These are phyloP conservation scores for Lichenothelia convexa DNA, from an alignment of 495 filamentous ascomycete species.

Conservation along the genomic window DNA sequence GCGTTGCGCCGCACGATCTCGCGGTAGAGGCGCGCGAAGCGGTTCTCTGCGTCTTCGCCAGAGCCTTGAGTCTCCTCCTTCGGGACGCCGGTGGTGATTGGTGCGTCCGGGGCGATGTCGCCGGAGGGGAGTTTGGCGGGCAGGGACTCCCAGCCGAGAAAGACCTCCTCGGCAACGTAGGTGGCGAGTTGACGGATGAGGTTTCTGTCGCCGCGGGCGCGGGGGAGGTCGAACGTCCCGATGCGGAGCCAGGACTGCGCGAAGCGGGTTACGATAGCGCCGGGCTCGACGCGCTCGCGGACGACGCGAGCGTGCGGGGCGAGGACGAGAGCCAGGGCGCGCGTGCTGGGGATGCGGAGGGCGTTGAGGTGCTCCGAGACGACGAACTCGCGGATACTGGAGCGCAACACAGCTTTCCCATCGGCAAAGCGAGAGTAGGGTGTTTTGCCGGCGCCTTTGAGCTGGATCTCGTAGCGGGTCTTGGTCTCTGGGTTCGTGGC, in stretches of 20 bases:
- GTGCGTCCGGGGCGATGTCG: conserved; percentile 19
- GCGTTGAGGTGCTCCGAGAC: conserved; percentile 71
- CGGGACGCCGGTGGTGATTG: conserved; percentile 28
- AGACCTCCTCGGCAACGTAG: conserved; percentile 72
- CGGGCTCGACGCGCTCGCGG: conserved; percentile 76
- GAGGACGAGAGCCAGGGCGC: conserved; percentile 66
- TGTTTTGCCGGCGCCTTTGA: conserved; percentile 85
- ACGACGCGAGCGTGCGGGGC: conserved; percentile 51
- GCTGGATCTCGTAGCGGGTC: conserved; percentile 67
- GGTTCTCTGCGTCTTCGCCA: conserved; percentile 50
- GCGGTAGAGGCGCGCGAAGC: conserved; percentile 71
- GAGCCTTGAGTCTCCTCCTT: conserved; percentile 42
- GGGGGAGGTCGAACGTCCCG: conserved; percentile 80
- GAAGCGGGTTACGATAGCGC: conserved; percentile 79
- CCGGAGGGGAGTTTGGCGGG: conserved; percentile 36
- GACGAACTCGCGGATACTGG: conserved; percentile 82
- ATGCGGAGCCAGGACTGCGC: conserved; percentile 85
- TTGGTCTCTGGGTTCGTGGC: conserved; percentile 52
- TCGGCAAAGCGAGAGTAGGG: conserved; percentile 97
- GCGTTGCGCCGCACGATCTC: conserved; percentile 79
- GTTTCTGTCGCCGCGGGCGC: conserved; percentile 60
- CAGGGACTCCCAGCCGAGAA: conserved; percentile 64
- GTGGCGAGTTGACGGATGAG: conserved; percentile 54
- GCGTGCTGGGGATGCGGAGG: conserved; percentile 66
- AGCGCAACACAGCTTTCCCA: conserved; percentile 80